Percentiles rank a stretch among this genome's conserved stretches.
Evolutionary conservation across 2,329 filamentous ascomycete genomes (phyloP).

Genomic region (Leptographium procerum): DNA sequence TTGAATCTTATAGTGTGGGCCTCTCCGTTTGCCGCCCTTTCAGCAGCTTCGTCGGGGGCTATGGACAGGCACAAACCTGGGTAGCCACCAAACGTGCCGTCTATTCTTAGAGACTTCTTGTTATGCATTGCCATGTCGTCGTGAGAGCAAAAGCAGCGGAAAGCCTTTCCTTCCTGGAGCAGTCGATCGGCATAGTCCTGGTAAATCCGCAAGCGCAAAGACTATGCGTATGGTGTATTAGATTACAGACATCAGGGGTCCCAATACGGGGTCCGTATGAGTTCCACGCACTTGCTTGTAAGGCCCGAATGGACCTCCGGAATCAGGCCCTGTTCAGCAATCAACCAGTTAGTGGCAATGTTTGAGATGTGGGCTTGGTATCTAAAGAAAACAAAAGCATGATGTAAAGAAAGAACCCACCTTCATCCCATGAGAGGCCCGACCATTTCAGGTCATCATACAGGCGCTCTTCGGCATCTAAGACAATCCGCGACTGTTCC

Average conservation of each 20-base stretch:
- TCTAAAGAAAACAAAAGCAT: too few relatives aligned
- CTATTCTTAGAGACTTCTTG: constrained; percentile 46
- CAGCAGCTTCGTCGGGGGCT: constrained; percentile 53
- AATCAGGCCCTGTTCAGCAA: constrained; percentile 52
- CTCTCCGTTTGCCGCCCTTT: constrained; percentile 58
- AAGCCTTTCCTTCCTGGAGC: constrained; percentile 62
- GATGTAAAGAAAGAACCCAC: constrained; percentile 25
- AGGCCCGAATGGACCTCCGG: constrained; percentile 71
- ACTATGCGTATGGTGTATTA: constrained; percentile 35
- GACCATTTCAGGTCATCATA: constrained; percentile 80
- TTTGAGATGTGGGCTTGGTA: not conserved
- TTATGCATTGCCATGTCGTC: constrained; percentile 59
- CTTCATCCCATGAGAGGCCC: constrained; percentile 88
- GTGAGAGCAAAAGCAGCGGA: constrained; percentile 82
- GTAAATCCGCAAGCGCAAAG: constrained; percentile 67
- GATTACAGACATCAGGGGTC: not conserved
- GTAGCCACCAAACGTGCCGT: constrained; percentile 30
- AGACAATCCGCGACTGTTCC: constrained; percentile 63
- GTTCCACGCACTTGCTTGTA: constrained; percentile 63
- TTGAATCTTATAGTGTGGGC: constrained; percentile 68
- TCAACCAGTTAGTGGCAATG: constrained; percentile 10
- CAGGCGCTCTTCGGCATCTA: constrained; percentile 66
- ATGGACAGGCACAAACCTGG: constrained; percentile 61
- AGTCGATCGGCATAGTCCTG: constrained; percentile 57
- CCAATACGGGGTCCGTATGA: not conserved